phyloP scores from a whole-genome alignment of 805 yeast genomes.

The Ogataea methylovora region DNA sequence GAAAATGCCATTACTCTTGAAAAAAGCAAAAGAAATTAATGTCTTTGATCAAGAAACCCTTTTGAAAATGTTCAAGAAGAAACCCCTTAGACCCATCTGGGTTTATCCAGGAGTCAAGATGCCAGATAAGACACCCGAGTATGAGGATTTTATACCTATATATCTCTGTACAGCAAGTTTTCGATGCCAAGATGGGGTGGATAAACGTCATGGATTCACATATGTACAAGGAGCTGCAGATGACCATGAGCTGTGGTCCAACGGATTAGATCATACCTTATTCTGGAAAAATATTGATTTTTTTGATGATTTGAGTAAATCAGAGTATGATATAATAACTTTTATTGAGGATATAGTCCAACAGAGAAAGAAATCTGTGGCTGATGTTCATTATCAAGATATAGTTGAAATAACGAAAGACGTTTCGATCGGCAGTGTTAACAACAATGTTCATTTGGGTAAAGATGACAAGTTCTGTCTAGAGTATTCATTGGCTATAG shows the following conservation, averaged over 20 bases:
- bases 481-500: conserved; percentile 20
- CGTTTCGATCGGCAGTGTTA: conserved; percentile 17
- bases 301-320: conserved; percentile 12
- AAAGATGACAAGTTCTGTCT: not conserved
- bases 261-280: conserved; percentile 40
- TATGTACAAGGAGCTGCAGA: conserved; percentile 95
- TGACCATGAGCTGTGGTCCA: conserved; percentile 85
- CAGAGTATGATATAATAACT: conserved; percentile 24
- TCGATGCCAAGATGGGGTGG: conserved; percentile 52
- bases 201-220: conserved; percentile 35
- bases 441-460: not conserved
- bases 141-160: conserved; percentile 29
- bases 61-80: conserved; percentile 24
- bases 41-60: conserved; percentile 30
- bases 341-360: conserved; percentile 2
- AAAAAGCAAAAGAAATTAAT: conserved; percentile 32
- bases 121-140: not conserved
- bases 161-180: conserved; percentile 56
- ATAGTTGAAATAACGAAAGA: conserved; percentile 9
- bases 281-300: conserved; percentile 45
- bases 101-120: conserved; percentile 43
- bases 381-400: conserved; percentile 3
- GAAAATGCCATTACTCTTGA: conserved; percentile 41
- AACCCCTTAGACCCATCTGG: conserved; percentile 65
- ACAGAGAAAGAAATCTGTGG: not conserved